Percentiles rank a stretch among this genome's conserved stretches.
These are phyloP conservation scores for Prunus mongolica DNA, from an alignment of 306 rosid genomes.

Conservation along the genomic window DNA sequence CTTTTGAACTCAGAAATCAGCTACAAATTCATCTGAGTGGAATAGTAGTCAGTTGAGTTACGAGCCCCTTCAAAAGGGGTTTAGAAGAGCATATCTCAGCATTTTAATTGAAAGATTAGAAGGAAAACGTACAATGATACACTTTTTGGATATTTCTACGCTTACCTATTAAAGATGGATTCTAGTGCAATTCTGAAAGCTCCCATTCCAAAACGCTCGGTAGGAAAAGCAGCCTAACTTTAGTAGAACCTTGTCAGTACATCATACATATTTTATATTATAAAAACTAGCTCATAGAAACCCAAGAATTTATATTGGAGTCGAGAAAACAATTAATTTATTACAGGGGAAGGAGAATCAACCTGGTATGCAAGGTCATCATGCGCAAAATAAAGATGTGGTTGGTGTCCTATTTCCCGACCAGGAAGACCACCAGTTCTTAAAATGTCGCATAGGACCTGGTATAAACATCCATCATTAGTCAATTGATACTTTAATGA, in stretches of 20 bases:
- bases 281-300: slow-evolving; percentile 12
- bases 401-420: slow-evolving; percentile 61
- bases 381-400: slow-evolving; percentile 68
- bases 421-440: slow-evolving; percentile 94
- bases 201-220: slow-evolving; percentile 94
- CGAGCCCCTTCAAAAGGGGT: not conserved
- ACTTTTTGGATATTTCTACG: slow-evolving; percentile 16
- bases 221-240: slow-evolving; percentile 89
- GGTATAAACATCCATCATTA: slow-evolving; percentile 17
- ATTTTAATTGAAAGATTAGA: not conserved
- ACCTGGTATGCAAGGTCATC: slow-evolving; percentile 96
- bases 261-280: slow-evolving; percentile 9
- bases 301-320: slow-evolving; percentile 9
- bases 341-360: slow-evolving; percentile 19
- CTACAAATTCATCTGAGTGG: not conserved
- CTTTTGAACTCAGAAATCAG: not conserved
- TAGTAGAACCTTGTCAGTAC: slow-evolving; percentile 47
- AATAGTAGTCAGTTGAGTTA: not conserved
- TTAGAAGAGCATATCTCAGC: not conserved
- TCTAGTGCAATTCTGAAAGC: slow-evolving; percentile 94
- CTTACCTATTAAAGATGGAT: slow-evolving; percentile 78
- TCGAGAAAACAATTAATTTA: slow-evolving; percentile 11
- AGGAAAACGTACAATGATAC: not conserved
- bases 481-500: not conserved
- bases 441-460: slow-evolving; percentile 90